phyloP scores from a whole-genome alignment of 2,329 filamentous ascomycete species.

The Leptographium wingfieldii region DNA sequence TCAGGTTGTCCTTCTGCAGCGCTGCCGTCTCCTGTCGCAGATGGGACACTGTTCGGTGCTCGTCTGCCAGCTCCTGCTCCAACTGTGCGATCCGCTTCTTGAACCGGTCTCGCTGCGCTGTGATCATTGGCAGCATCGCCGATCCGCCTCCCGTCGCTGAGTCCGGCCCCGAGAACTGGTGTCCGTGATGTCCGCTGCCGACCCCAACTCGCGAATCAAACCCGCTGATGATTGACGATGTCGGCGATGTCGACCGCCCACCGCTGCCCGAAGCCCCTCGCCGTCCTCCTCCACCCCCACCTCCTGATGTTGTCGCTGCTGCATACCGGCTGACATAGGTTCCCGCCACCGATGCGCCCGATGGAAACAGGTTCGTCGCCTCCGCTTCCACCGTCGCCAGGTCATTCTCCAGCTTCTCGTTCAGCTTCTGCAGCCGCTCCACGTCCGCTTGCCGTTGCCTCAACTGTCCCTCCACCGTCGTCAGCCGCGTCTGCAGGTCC shows the following conservation, averaged over 20 bases:
- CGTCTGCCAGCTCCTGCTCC: constrained; percentile 78
- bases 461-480: constrained; percentile 71
- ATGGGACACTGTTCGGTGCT: constrained; percentile 69
- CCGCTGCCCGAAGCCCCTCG: constrained; percentile 29
- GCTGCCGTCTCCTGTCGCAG: constrained; percentile 83
- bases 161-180: background rate
- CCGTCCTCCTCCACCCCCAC: constrained; percentile 34
- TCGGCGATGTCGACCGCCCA: constrained; percentile 61
- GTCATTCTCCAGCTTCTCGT: constrained; percentile 83
- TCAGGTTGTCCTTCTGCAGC: constrained; percentile 90
- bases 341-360: constrained; percentile 82
- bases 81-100: constrained; percentile 90
- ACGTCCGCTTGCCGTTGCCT: constrained; percentile 74
- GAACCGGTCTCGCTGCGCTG: constrained; percentile 93
- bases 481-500: constrained; percentile 70
- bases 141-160: constrained; percentile 55
- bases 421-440: constrained; percentile 71
- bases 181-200: background rate
- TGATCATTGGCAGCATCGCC: constrained; percentile 94
- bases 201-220: constrained; percentile 55
- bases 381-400: constrained; percentile 79
- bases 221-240: constrained; percentile 97
- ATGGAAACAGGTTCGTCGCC: constrained; percentile 70
- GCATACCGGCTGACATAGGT: constrained; percentile 73
- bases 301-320: constrained; percentile 38